A percentile compares a stretch with the other conserved stretches of the same genome.
phyloP scores from a whole-genome alignment of 2,329 filamentous ascomycete genomes.

The Simplicillium sp. region DNA sequence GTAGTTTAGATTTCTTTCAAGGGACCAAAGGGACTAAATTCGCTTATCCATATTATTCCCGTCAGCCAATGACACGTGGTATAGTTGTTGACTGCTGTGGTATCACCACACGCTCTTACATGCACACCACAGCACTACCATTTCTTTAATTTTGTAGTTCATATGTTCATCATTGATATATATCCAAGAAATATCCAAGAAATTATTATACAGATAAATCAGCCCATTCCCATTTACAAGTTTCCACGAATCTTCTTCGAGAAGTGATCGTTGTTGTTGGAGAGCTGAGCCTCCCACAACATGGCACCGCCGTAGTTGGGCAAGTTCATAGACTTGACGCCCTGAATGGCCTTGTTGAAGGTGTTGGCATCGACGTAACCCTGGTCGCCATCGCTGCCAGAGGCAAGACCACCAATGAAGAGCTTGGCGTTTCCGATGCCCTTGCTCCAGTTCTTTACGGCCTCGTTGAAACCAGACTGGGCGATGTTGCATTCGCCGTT shows the following conservation, averaged over 20 bases:
- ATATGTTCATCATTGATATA: neutral
- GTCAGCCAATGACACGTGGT: too few species aligned
- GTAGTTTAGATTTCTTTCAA: too few species aligned
- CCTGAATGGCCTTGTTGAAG: slow-evolving; percentile 35
- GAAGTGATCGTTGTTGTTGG: slow-evolving; percentile 40
- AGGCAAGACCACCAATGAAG: slow-evolving; percentile 48
- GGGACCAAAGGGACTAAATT: too few species aligned
- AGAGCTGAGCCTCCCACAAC: slow-evolving; percentile 56
- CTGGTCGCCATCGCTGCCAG: slow-evolving; percentile 34
- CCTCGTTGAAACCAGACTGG: slow-evolving; percentile 45
- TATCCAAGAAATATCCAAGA: slow-evolving; percentile 2
- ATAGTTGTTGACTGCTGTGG: too few species aligned
- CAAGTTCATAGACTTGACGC: slow-evolving; percentile 38
- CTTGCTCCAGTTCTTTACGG: slow-evolving; percentile 56
- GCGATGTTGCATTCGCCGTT: slow-evolving; percentile 48
- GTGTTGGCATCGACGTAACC: slow-evolving; percentile 40
- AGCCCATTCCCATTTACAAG: too few species aligned
- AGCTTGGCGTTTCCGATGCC: slow-evolving; percentile 49
- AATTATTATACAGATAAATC: too few species aligned
- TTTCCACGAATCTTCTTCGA: slow-evolving; percentile 6
- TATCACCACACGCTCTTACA: too few species aligned
- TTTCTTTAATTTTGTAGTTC: too few species aligned
- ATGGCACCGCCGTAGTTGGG: slow-evolving; percentile 55
- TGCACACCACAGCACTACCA: too few species aligned
- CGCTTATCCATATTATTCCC: too few species aligned